Conservation (phyloP, 306 rosid genomes). For the Gastrolobium bilobum region DNA sequence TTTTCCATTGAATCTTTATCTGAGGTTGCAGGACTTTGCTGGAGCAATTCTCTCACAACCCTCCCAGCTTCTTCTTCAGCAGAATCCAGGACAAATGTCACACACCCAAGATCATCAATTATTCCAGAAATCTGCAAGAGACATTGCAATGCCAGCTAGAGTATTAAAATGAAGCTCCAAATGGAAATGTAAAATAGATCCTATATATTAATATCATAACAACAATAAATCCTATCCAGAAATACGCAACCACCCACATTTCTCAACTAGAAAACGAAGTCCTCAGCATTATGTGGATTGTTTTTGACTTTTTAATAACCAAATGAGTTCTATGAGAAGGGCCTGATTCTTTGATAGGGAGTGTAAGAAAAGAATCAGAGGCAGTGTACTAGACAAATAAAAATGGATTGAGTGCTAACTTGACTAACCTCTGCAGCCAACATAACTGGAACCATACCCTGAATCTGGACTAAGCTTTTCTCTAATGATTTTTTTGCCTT, state of each 20-base stretch:
- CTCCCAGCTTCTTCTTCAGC: slow-evolving; percentile 81
- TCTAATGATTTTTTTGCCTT: slow-evolving; percentile 61
- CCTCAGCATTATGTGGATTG: slow-evolving; percentile 30
- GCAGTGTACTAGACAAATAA: slow-evolving; percentile 15
- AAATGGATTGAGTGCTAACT: slow-evolving; percentile 23
- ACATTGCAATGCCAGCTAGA: slow-evolving; percentile 48
- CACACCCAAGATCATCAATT: slow-evolving; percentile 65
- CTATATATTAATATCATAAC: background rate
- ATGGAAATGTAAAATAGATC: background rate
- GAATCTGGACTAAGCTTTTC: slow-evolving; percentile 70
- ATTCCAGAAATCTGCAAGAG: slow-evolving; percentile 79
- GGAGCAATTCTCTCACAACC: slow-evolving; percentile 64
- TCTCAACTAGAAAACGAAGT: slow-evolving; percentile 33
- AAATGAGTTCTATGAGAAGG: slow-evolving; percentile 5
- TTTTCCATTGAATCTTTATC: slow-evolving; percentile 57
- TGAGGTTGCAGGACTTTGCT: slow-evolving; percentile 57
- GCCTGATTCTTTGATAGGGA: slow-evolving; percentile 12
- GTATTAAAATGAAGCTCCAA: slow-evolving; percentile 41
- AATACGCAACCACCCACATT: slow-evolving; percentile 3
- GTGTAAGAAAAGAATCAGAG: background rate
- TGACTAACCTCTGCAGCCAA: slow-evolving; percentile 79
- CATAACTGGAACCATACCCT: slow-evolving; percentile 70
- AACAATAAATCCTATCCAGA: slow-evolving; percentile 1
- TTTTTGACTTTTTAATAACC: background rate
- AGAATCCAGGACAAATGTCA: slow-evolving; percentile 65